Percentiles rank a stretch among this genome's conserved stretches.
Evolutionary conservation across 1,139 yeast species (phyloP).

Genomic region (Scheffersomyces insectosa): DNA sequence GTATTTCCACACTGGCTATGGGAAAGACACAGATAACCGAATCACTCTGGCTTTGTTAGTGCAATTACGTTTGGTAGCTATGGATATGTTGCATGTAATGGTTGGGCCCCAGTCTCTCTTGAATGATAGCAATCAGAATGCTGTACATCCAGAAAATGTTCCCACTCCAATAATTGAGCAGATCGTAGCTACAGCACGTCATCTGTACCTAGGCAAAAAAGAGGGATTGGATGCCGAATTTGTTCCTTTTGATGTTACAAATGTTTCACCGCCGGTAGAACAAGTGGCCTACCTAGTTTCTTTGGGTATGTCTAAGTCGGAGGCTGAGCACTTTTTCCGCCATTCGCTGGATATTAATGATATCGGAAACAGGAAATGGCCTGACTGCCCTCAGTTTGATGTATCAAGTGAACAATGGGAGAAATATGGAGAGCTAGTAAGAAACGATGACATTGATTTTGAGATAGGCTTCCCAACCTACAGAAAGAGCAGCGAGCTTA

Average conservation of each 20-base stretch:
- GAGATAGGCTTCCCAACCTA: slow-evolving; percentile 11
- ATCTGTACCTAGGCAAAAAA: slow-evolving; percentile 27
- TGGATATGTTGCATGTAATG: slow-evolving; percentile 33
- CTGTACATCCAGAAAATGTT: slow-evolving; percentile 5
- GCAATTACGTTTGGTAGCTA: slow-evolving; percentile 40
- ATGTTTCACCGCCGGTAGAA: slow-evolving; percentile 53
- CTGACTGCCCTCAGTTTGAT: slow-evolving; percentile 25
- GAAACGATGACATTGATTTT: slow-evolving; percentile 16
- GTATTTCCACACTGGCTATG: slow-evolving; percentile 27
- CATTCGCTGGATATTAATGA: slow-evolving; percentile 23
- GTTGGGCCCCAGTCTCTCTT: slow-evolving; percentile 22
- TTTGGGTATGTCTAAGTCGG: slow-evolving; percentile 43
- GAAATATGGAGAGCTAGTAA: slow-evolving; percentile 9
- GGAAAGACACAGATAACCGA: slow-evolving; percentile 18
- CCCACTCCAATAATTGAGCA: slow-evolving; percentile 33
- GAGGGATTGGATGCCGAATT: slow-evolving; percentile 30
- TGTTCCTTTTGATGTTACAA: slow-evolving; percentile 47
- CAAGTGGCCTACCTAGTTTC: slow-evolving; percentile 47
- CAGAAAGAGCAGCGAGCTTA: slow-evolving; percentile 13
- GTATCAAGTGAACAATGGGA: slow-evolving; percentile 26
- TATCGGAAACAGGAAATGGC: slow-evolving; percentile 21
- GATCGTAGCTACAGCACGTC: slow-evolving; percentile 34
- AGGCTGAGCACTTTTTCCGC: slow-evolving; percentile 41
- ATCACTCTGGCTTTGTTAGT: slow-evolving; percentile 35
- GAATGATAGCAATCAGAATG: slow-evolving; percentile 5